Conservation (phyloP, 139 green algal species). For the Asterochloris sp. region DNA sequence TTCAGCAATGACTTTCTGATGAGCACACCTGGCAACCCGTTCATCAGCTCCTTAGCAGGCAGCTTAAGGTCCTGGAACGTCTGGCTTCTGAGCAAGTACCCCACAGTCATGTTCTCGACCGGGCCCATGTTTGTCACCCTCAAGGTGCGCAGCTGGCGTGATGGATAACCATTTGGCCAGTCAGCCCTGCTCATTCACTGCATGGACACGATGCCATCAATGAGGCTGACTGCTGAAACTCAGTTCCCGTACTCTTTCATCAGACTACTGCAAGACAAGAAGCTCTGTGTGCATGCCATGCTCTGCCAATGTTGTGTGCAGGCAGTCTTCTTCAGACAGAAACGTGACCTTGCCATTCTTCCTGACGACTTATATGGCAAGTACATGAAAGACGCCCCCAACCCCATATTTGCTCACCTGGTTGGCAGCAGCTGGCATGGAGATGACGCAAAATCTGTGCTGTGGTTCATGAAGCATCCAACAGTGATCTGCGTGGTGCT, state of each 20-base stretch:
- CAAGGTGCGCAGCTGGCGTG: not conserved
- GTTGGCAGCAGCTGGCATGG: constrained; percentile 51
- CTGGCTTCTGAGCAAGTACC: constrained; percentile 50
- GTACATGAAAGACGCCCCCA: constrained; percentile 26
- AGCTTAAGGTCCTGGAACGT: constrained; percentile 36
- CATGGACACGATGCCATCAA: constrained; percentile 39
- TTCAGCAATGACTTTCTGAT: constrained; percentile 57
- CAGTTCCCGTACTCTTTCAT: constrained; percentile 29
- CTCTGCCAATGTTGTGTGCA: not conserved
- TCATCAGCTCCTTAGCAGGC: constrained; percentile 22
- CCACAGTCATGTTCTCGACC: constrained; percentile 55
- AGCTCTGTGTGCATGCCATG: too few species aligned
- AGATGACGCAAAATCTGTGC: constrained; percentile 38
- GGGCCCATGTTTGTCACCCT: constrained; percentile 60
- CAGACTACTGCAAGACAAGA: not conserved
- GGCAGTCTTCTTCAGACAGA: not conserved
- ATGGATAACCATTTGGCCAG: too few species aligned
- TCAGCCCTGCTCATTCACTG: constrained; percentile 8
- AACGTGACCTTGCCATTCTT: constrained; percentile 31
- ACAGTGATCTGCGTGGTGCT: constrained; percentile 7
- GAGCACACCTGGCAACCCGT: constrained; percentile 24
- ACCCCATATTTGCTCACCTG: constrained; percentile 43
- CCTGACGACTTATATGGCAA: constrained; percentile 43
- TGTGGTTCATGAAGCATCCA: constrained; percentile 44
- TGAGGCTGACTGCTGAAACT: not conserved